Conservation (phyloP, 2,329 filamentous ascomycete species). For the Aureobasidium sp. region DNA sequence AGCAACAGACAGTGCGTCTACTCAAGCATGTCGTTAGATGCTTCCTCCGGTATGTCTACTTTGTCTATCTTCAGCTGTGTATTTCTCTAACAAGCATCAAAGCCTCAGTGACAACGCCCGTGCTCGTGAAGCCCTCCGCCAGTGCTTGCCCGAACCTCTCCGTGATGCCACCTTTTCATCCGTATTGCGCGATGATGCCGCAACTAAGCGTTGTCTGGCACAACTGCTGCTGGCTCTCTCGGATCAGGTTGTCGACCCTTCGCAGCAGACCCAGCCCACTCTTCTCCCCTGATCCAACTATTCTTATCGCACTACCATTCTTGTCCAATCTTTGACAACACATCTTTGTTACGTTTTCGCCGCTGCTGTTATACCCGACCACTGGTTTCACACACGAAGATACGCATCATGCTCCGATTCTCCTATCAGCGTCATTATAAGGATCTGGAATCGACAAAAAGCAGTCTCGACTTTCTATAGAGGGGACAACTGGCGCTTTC, state of each 20-base stretch:
- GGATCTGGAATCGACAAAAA: background rate
- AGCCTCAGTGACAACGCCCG: constrained; percentile 94
- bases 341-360: background rate
- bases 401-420: background rate
- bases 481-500: background rate
- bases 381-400: background rate
- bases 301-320: background rate
- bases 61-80: background rate
- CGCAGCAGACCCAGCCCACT: constrained; percentile 6
- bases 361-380: background rate
- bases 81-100: constrained; percentile 13
- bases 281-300: constrained; percentile 6
- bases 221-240: constrained; percentile 94
- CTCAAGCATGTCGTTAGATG: constrained; percentile 97
- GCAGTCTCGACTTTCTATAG: background rate
- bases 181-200: constrained; percentile 90
- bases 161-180: constrained; percentile 95
- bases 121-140: constrained; percentile 85
- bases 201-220: constrained; percentile 94
- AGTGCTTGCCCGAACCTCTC: constrained; percentile 97
- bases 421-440: background rate
- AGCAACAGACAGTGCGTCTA: constrained; percentile 90
- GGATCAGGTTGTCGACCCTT: constrained; percentile 41
- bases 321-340: constrained; percentile 8
- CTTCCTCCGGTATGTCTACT: constrained; percentile 68